Evolutionary conservation across 768 basidiomycete genomes (phyloP).

Genomic region (Termitomyces bulborhizus): DNA sequence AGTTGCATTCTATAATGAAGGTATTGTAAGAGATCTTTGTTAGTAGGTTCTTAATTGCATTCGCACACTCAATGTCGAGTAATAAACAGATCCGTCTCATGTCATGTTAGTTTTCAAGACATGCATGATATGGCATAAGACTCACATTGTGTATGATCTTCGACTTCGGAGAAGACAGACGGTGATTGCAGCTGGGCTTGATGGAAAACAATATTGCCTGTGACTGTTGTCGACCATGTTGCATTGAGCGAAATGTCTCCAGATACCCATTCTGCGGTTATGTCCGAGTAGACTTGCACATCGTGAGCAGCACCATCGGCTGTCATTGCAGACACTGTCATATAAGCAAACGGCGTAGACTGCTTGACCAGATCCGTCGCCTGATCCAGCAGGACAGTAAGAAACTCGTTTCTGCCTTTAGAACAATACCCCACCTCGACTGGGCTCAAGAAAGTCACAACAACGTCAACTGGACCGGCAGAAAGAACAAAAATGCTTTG

Average conservation of each 20-base stretch:
- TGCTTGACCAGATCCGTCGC: constrained; percentile 50
- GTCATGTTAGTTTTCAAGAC: not conserved
- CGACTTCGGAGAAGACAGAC: constrained; percentile 40
- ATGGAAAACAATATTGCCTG: constrained; percentile 39
- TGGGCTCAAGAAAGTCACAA: too few relatives aligned
- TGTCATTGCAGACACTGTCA: too few relatives aligned
- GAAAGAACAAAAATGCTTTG: too few relatives aligned
- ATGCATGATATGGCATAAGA: not conserved
- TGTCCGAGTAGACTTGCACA: too few relatives aligned
- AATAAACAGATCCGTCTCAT: constrained; percentile 62
- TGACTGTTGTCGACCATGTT: constrained; percentile 50
- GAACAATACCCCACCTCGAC: constrained; percentile 34
- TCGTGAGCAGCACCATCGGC: too few relatives aligned
- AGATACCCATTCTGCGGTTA: constrained; percentile 19
- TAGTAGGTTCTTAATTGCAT: not conserved
- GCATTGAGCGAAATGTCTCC: constrained; percentile 40
- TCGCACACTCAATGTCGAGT: constrained; percentile 46
- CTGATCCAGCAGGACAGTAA: constrained; percentile 20
- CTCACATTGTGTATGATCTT: constrained; percentile 53
- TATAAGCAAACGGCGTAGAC: too few relatives aligned
- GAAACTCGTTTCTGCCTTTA: not conserved
- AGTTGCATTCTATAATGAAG: constrained; percentile 28
- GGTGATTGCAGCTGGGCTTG: constrained; percentile 48
- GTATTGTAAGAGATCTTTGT: not conserved
- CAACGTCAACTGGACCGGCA: too few relatives aligned